Percentiles rank a stretch among this genome's conserved stretches.
Conservation (phyloP, 164 flowering plant genomes). For the Vitis riparia region DNA sequence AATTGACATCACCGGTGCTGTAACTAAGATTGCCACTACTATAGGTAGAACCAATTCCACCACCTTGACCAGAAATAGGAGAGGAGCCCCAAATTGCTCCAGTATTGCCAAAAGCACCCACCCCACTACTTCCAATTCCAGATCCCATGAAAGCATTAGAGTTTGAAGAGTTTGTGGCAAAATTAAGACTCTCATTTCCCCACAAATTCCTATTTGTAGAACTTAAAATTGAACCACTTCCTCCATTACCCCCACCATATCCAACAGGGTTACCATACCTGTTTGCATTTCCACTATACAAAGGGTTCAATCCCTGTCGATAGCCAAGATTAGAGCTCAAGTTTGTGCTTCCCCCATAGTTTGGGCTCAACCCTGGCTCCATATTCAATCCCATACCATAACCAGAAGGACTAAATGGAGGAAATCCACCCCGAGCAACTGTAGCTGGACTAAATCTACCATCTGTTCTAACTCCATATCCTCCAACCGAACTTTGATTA, state of each 20-base stretch:
- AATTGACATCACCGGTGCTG: conserved; percentile 39
- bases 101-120: conserved; percentile 41
- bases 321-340: conserved; percentile 39
- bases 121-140: conserved; percentile 47
- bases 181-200: conserved; percentile 52
- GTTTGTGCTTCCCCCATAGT: conserved; percentile 44
- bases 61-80: conserved; percentile 36
- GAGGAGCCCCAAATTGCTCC: conserved; percentile 67
- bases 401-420: conserved; percentile 50
- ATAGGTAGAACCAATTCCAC: conserved; percentile 31
- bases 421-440: conserved; percentile 56
- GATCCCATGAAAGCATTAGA: conserved; percentile 39
- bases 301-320: conserved; percentile 55
- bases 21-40: conserved; percentile 22
- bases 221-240: conserved; percentile 43
- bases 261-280: conserved; percentile 43
- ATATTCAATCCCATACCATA: conserved; percentile 56
- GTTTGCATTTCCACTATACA: conserved; percentile 40
- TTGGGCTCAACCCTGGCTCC: conserved; percentile 58
- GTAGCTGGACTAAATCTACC: conserved; percentile 69
- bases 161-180: conserved; percentile 34
- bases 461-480: conserved; percentile 66
- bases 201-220: conserved; percentile 51
- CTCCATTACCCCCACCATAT: conserved; percentile 46
- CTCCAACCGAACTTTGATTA: conserved; percentile 50